Evolutionary conservation across 768 basidiomycete species (phyloP), one percentile per base, ranked within the genome.

Genomic region (Boletus insuetus): DNA sequence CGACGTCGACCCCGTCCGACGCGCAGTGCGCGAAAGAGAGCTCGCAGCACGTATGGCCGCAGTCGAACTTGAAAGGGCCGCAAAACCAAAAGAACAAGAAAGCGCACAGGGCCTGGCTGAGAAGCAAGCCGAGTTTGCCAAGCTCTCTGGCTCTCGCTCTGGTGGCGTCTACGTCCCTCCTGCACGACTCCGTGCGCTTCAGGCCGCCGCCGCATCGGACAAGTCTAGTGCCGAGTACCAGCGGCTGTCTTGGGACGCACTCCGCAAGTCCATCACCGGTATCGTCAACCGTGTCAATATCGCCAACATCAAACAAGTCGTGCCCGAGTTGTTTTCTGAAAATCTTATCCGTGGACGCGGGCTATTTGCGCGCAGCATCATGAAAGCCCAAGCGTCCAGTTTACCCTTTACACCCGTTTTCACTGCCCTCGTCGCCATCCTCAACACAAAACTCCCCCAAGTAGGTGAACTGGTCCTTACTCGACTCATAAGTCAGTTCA

Each of bases 201-300:
- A 95, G 64, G 87, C 67, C 16, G 93, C 93, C 10, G 92, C 93
- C 9, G 73, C 83, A 7, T 74, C 79, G 58, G 92, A 97, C 77
- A 95, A 95, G 75, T 77, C 79, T 45, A 89, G 89, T 55, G 64
- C 86, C 19, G 95, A 97, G 74, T 98, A 90, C 73, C 97, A 99
- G 73, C 82, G 97, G 11, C 74, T 99, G 55, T 91, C 93, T 11
- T 99, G 97, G 97, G 97, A 99, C 67, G 97, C 97, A 2, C 75
- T 99, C 56, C 86, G 95, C 68, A 99, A 99, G 74, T 91, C 89
- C 48, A 90, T 99, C 66, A 98, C 97, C 29, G 97, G 97, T 93
- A 89, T 98, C 63, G 96, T 98, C 79, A 99, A 99, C 79, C 89
- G 97, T 79, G 92, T 99, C 76, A 98, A 98, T 71, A 81, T 94